Conservation (phyloP, 2,329 filamentous ascomycete genomes). For the Sclerotinia trifoliorum region DNA sequence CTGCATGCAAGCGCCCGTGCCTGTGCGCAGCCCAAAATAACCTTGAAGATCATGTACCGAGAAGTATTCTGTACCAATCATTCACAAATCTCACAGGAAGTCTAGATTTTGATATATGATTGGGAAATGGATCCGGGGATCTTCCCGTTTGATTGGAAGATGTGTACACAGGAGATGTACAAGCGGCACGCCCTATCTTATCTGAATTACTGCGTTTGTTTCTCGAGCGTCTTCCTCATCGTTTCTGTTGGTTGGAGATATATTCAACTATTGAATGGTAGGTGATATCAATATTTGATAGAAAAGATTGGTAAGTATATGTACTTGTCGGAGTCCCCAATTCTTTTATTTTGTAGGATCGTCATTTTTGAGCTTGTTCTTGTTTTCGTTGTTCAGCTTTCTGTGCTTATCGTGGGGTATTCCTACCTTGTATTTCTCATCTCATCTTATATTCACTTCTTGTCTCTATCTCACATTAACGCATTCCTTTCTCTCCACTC, state of each 20-base stretch:
- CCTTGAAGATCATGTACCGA: constrained; percentile 1
- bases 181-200: neutral
- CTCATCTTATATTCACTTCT: neutral
- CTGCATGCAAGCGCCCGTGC: constrained; percentile 15
- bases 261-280: constrained; percentile 12
- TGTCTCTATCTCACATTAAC: neutral
- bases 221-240: constrained; percentile 9
- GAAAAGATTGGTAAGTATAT: constrained; percentile 4
- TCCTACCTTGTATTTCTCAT: neutral
- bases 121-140: neutral
- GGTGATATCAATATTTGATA: neutral
- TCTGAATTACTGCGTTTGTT: neutral
- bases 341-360: neutral
- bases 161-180: neutral
- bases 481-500: neutral
- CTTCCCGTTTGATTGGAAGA: constrained; percentile 5
- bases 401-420: constrained; percentile 9
- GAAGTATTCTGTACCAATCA: neutral
- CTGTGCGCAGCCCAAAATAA: constrained; percentile 3
- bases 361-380: neutral
- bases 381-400: constrained; percentile 9
- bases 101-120: neutral
- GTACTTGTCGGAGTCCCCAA: neutral
- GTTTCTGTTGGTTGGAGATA: constrained; percentile 6
- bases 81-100: neutral